Evolutionary conservation across 2,329 filamentous ascomycete species (phyloP), one percentile per base, ranked within the genome.

Genomic region (Hymenotorrendiella dingleyae): DNA sequence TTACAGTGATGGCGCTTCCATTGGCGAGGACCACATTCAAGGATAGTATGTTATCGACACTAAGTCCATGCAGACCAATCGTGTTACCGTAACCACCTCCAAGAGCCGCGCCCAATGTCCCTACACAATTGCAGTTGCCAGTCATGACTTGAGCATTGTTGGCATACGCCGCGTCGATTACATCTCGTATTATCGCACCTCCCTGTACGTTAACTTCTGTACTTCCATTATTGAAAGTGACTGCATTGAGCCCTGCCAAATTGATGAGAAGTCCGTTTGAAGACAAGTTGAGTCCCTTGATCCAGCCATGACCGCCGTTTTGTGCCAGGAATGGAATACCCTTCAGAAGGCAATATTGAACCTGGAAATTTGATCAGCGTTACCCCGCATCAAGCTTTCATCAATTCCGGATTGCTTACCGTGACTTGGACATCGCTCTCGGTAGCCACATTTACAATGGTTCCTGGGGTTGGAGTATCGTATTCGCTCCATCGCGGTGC

Each of bases 401-500:
- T n/a, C n/a, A n/a, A n/a, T n/a, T n/a, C n/a, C n/a, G n/a, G 28
- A 30, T 30, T 14, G 17, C 28, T 21, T 34, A 30, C 40, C 4
- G 40, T 42, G 12, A 36, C 19, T 3, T 28, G 33, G 7, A 42
- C 40, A 42, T 42, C 40, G 4, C 12, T 19, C 26, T 42, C 40
- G 9, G 22, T 36, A 19, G 40, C 40, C 4, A 42, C 40, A 21
- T 36, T 37, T 7, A 42, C 32, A n/a, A 42, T 24, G 24, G 33
- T n/a, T 8, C 40, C 40, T 36, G 40, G 40, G 4, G 16, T 14
- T 22, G 40, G 40, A 17, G 40, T 33, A 29, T 42, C 16, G 26
- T 36, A 42, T 6, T 42, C 40, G 22, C 40, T 42, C 32, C 33
- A 42, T 21, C 40, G 24, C n/a, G 40, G 40, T 19, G 33, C 32